phyloP scores from a whole-genome alignment of 345 rosid species.

The Eutrema yunnanense region DNA sequence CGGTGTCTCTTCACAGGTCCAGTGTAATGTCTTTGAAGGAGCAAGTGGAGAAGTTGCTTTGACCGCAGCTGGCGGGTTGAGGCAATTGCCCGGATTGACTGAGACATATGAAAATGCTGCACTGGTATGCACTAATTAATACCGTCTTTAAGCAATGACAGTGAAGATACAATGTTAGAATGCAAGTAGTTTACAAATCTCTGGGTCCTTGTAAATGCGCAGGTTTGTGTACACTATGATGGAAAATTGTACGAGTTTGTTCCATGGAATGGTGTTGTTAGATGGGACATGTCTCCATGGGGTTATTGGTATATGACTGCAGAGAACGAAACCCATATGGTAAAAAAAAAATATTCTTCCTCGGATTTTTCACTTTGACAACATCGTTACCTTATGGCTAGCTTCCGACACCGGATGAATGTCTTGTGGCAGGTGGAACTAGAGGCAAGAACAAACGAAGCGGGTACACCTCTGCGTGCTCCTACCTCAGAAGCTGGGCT shows the following conservation, averaged over 20 bases:
- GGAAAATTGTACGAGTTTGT: constrained; percentile 85
- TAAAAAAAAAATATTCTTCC: constrained; percentile 15
- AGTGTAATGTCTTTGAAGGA: constrained; percentile 86
- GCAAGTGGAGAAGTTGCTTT: constrained; percentile 79
- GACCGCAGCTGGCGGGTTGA: constrained; percentile 88
- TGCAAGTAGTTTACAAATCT: background rate
- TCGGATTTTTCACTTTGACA: constrained; percentile 6
- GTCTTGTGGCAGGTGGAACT: constrained; percentile 55
- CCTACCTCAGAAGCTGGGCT: constrained; percentile 79
- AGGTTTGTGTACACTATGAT: constrained; percentile 88
- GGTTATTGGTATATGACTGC: constrained; percentile 79
- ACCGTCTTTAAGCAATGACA: background rate
- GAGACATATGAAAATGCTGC: constrained; percentile 85
- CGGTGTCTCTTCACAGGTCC: constrained; percentile 49
- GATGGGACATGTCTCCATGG: constrained; percentile 81
- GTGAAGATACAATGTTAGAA: background rate
- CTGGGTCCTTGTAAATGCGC: constrained; percentile 23
- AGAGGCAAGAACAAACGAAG: constrained; percentile 66
- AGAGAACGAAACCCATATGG: constrained; percentile 68
- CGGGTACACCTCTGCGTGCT: constrained; percentile 86
- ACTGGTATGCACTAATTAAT: constrained; percentile 42
- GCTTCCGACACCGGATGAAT: background rate
- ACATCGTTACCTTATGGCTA: background rate
- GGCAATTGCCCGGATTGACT: constrained; percentile 70
- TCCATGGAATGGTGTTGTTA: constrained; percentile 78